A percentile compares a stretch with the other conserved stretches of the same genome.
Conservation (phyloP, 2,329 filamentous ascomycete genomes). For the Xylaria sp. region DNA sequence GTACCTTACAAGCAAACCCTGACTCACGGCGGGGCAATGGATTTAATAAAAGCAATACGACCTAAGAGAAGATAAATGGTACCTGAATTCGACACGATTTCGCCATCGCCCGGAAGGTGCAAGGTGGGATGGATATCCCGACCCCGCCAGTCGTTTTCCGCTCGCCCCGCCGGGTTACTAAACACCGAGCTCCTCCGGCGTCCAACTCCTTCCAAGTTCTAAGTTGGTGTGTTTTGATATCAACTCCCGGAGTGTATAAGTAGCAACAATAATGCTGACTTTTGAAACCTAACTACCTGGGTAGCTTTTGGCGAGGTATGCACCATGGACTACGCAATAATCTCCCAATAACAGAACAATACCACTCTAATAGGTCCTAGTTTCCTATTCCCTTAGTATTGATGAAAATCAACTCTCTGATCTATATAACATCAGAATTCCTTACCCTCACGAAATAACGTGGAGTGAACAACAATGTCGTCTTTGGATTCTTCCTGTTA, state of each 20-base stretch:
- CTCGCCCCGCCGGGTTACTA: constrained; percentile 15
- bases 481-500: not conserved
- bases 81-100: constrained; percentile 27
- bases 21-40: not conserved
- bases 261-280: not conserved
- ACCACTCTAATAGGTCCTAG: not conserved
- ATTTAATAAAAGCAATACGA: not conserved
- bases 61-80: not conserved
- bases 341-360: not conserved
- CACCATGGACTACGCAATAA: not conserved
- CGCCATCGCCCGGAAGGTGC: constrained; percentile 30
- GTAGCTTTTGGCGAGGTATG: not conserved
- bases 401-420: not conserved
- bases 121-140: not conserved
- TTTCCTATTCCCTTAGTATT: not conserved
- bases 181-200: not conserved
- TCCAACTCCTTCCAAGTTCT: not conserved
- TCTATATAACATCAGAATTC: not conserved
- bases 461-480: not conserved
- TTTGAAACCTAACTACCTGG: not conserved
- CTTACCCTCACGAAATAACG: not conserved
- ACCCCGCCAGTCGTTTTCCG: constrained; percentile 21
- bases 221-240: not conserved
- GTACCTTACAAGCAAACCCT: not conserved
- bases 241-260: not conserved